phyloP scores from a whole-genome alignment of 768 basidiomycete species.

The Tulasnella sp. region DNA sequence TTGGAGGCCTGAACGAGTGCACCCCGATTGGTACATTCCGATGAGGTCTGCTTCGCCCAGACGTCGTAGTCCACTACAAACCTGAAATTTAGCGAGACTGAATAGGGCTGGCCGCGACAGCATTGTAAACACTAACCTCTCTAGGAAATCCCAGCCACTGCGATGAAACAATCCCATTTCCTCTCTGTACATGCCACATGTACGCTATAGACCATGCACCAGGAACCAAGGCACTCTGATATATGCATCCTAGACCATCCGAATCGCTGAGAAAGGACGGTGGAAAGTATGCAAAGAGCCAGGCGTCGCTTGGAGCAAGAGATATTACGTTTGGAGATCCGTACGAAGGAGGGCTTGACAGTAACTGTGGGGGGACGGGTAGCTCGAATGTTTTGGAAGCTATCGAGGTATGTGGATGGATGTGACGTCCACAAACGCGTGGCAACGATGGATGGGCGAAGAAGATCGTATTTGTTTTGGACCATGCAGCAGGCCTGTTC shows the following conservation, averaged over 20 bases:
- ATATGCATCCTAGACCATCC: constrained; percentile 9
- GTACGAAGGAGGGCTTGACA: neutral
- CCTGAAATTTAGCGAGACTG: neutral
- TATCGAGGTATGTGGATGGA: neutral
- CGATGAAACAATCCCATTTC: neutral
- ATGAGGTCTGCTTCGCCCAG: neutral
- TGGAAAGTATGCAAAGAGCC: constrained; percentile 11
- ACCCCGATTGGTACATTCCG: neutral
- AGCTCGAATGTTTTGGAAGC: constrained; percentile 7
- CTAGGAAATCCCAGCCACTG: constrained; percentile 2
- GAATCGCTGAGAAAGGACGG: neutral
- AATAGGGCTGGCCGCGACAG: neutral
- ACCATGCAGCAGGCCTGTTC: constrained; percentile 4
- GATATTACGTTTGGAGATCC: constrained; percentile 11
- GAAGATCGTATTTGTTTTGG: neutral
- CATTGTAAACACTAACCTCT: neutral
- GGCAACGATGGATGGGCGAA: constrained; percentile 2
- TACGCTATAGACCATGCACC: neutral
- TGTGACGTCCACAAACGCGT: constrained; percentile 1
- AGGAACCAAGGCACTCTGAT: neutral
- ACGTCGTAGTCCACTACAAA: neutral
- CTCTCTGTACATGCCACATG: constrained; percentile 4
- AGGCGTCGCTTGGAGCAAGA: neutral
- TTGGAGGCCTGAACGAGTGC: neutral
- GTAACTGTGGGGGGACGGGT: neutral